These are phyloP conservation scores for Xylaria sp. DNA, from an alignment of 2,329 filamentous ascomycete genomes.

Conservation along the genomic window DNA sequence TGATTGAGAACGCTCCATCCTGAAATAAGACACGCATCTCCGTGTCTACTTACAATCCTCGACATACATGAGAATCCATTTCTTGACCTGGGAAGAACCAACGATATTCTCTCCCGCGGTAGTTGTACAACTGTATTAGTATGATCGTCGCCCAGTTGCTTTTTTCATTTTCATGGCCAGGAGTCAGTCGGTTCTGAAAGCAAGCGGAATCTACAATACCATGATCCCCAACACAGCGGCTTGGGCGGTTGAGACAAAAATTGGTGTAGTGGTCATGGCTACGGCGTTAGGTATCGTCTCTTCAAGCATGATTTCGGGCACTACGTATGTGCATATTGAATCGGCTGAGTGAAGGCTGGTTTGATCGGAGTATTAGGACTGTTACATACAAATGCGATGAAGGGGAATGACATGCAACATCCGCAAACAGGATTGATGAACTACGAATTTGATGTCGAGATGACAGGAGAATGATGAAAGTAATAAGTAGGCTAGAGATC, in stretches of 20 bases:
- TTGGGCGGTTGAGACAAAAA: slow-evolving; percentile 36
- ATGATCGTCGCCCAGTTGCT: slow-evolving; percentile 33
- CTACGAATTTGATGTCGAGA: not conserved
- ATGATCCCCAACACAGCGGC: slow-evolving; percentile 28
- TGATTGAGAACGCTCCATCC: not conserved
- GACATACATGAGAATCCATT: not conserved
- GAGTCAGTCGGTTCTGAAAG: slow-evolving; percentile 34
- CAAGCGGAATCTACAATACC: slow-evolving; percentile 37
- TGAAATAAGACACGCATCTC: not conserved
- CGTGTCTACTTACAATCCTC: not conserved
- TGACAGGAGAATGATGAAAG: slow-evolving; percentile 2
- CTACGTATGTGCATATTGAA: slow-evolving; percentile 26
- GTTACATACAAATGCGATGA: slow-evolving; percentile 4
- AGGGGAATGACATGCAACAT: not conserved
- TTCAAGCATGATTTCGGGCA: slow-evolving; percentile 36
- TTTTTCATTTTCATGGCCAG: slow-evolving; percentile 33
- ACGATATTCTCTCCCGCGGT: slow-evolving; percentile 5
- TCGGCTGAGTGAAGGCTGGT: slow-evolving; percentile 13
- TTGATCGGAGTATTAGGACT: slow-evolving; percentile 22
- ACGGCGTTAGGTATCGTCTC: slow-evolving; percentile 33
- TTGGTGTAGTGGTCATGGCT: slow-evolving; percentile 38
- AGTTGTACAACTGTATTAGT: slow-evolving; percentile 36
- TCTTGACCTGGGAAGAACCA: not conserved
- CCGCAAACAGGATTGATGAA: not conserved
- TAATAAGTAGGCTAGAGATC: slow-evolving; percentile 15